phyloP scores from a whole-genome alignment of 768 basidiomycete genomes.

The Boletus reticuloceps region DNA sequence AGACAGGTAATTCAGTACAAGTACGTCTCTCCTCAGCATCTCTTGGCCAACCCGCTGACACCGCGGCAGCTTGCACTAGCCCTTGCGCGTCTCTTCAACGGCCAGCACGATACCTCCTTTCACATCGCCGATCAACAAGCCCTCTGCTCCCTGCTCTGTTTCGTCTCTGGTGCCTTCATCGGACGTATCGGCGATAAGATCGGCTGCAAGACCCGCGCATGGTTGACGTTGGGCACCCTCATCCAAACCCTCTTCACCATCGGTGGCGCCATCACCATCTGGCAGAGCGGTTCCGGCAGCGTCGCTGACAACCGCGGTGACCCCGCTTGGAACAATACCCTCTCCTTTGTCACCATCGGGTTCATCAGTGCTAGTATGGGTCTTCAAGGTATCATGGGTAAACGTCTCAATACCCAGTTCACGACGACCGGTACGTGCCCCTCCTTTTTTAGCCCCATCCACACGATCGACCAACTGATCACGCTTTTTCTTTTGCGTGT shows the following conservation, averaged over 20 bases:
- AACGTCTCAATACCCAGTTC: slow-evolving; percentile 76
- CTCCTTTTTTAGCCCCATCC: not conserved
- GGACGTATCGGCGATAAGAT: slow-evolving; percentile 85
- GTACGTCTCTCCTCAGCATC: slow-evolving; percentile 28
- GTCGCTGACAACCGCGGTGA: slow-evolving; percentile 52
- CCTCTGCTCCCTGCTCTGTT: slow-evolving; percentile 72
- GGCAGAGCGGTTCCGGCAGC: slow-evolving; percentile 61
- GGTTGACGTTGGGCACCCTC: slow-evolving; percentile 71
- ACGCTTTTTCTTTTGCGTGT: not conserved
- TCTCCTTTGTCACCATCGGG: slow-evolving; percentile 68
- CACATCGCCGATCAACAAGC: slow-evolving; percentile 84
- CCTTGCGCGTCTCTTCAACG: slow-evolving; percentile 74
- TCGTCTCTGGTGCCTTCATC: slow-evolving; percentile 72
- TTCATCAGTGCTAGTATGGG: slow-evolving; percentile 79
- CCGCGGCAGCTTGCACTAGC: slow-evolving; percentile 66
- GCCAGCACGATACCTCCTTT: slow-evolving; percentile 53
- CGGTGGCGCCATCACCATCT: slow-evolving; percentile 66
- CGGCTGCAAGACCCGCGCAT: slow-evolving; percentile 67
- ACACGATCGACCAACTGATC: not conserved
- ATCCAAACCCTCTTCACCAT: slow-evolving; percentile 76
- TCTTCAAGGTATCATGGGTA: slow-evolving; percentile 83
- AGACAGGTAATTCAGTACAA: slow-evolving; percentile 76
- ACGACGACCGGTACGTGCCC: slow-evolving; percentile 65
- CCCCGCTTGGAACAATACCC: slow-evolving; percentile 67
- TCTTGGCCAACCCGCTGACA: not conserved